phyloP scores from a whole-genome alignment of 768 basidiomycete genomes.

The Russula griseocarnosa region DNA sequence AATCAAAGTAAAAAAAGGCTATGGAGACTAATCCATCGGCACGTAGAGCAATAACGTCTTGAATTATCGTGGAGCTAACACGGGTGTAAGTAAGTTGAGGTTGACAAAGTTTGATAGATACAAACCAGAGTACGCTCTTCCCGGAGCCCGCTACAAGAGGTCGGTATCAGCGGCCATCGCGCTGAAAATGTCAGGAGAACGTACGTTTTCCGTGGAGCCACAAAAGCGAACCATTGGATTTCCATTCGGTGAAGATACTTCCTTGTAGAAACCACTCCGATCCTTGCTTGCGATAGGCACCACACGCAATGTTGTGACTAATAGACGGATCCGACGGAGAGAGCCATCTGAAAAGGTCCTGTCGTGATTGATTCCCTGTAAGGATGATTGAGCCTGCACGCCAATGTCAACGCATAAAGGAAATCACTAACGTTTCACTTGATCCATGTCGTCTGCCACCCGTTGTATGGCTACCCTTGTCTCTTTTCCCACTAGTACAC shows the following conservation, averaged over 20 bases:
- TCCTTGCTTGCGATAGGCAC: neutral
- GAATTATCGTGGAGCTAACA: neutral
- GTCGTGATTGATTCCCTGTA: neutral
- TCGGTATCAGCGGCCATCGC: neutral
- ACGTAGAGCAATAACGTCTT: neutral
- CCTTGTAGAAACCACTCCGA: neutral
- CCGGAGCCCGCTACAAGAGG: neutral
- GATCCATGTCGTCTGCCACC: neutral
- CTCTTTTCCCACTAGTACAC: neutral
- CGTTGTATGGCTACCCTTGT: neutral
- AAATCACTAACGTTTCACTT: neutral
- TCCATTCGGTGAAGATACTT: neutral
- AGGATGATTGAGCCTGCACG: neutral
- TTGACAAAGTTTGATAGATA: neutral
- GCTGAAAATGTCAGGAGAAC: neutral
- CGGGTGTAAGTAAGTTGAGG: neutral
- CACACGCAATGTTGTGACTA: neutral
- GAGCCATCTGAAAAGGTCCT: neutral
- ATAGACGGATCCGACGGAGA: neutral
- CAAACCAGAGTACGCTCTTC: constrained; percentile 5
- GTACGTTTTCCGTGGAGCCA: constrained; percentile 5
- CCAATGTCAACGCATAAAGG: too few relatives aligned
- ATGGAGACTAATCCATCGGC: neutral
- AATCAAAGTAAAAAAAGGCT: neutral
- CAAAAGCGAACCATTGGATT: neutral